phyloP scores from a whole-genome alignment of 1,139 yeast species.

The Magnusiomyces ingens region DNA sequence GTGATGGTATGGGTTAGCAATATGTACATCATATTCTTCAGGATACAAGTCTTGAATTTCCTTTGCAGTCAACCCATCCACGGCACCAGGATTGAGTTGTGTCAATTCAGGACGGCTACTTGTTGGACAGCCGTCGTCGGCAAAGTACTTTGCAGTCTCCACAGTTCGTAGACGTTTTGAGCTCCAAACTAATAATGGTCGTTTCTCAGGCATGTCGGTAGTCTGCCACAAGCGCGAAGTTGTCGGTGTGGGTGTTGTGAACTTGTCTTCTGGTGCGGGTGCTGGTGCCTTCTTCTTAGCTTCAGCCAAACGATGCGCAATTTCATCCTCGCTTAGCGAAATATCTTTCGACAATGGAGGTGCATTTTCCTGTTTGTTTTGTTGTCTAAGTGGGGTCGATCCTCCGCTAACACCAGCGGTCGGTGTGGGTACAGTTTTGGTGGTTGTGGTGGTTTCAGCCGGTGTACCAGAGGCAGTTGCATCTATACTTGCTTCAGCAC shows the following conservation, averaged over 20 bases:
- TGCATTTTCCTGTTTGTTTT: conserved; percentile 18
- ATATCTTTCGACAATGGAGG: conserved; percentile 4
- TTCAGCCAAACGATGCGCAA: conserved; percentile 12
- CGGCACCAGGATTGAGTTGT: conserved; percentile 87
- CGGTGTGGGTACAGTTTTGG: conserved; percentile 17
- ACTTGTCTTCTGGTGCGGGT: conserved; percentile 12
- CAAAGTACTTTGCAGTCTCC: conserved; percentile 67
- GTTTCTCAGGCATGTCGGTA: conserved; percentile 23
- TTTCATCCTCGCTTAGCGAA: neutral
- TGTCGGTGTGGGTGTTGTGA: conserved; percentile 17
- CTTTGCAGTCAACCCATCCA: conserved; percentile 57
- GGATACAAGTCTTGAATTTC: conserved; percentile 59
- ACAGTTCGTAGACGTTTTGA: conserved; percentile 81
- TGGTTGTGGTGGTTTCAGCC: neutral
- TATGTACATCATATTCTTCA: conserved; percentile 58
- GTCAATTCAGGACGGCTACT: conserved; percentile 37
- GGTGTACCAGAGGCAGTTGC: neutral
- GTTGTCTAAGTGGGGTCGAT: conserved; percentile 5
- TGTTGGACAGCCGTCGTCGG: conserved; percentile 19
- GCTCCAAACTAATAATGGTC: conserved; percentile 64
- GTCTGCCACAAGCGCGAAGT: conserved; percentile 11
- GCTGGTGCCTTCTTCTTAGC: conserved; percentile 13
- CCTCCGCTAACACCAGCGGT: conserved; percentile 3
- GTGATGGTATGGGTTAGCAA: conserved; percentile 83
- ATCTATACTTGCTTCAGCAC: conserved; percentile 1